Evolutionary conservation across 768 basidiomycete genomes (phyloP).

Genomic region (Omphalotus guepiniiformis): DNA sequence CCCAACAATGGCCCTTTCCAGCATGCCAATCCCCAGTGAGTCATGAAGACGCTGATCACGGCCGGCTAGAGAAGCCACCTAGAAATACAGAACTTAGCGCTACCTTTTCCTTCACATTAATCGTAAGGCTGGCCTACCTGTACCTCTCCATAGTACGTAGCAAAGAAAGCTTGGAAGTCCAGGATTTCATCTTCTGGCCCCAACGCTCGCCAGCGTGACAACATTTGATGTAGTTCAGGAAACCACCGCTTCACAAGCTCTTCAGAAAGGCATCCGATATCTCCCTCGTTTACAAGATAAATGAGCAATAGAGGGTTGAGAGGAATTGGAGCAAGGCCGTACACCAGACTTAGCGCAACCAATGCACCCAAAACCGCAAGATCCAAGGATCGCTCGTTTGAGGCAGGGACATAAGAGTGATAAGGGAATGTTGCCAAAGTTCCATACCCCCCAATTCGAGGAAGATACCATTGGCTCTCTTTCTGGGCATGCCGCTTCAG

Average conservation of each 20-base stretch:
- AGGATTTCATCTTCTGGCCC: not conserved
- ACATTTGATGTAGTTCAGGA: not conserved
- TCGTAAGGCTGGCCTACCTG: too few relatives aligned
- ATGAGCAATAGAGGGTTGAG: slow-evolving; percentile 1
- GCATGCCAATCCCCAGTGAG: not conserved
- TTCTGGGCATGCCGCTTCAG: not conserved
- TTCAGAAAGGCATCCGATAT: not conserved
- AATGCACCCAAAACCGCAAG: not conserved
- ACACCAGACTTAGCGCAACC: not conserved
- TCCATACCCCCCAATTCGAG: not conserved
- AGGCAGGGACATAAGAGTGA: too few relatives aligned
- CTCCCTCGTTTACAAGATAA: not conserved
- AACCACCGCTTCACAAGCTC: not conserved
- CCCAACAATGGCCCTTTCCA: not conserved
- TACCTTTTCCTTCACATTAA: too few relatives aligned
- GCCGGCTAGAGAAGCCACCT: not conserved
- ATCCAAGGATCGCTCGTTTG: not conserved
- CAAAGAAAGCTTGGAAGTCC: not conserved
- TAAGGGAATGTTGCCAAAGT: not conserved
- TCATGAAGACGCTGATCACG: not conserved
- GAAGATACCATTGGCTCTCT: not conserved
- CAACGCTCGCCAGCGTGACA: not conserved
- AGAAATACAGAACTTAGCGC: not conserved
- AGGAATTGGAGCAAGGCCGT: not conserved
- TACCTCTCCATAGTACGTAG: not conserved